phyloP scores from a whole-genome alignment of 2,329 filamentous ascomycete genomes.

The Phaeosphaeria sp. region DNA sequence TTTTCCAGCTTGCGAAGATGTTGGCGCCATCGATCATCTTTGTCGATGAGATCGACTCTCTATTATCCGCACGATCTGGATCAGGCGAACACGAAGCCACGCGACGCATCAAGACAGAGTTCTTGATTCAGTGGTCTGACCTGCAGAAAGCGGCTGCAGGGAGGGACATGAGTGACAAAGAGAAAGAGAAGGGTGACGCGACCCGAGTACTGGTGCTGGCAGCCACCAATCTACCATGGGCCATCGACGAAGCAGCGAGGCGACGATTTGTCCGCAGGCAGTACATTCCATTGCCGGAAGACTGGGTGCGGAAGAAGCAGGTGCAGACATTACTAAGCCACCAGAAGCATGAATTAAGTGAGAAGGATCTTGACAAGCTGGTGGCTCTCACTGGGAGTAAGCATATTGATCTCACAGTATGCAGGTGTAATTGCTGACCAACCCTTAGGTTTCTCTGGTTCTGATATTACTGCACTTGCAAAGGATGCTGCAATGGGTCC shows the following conservation, averaged over 20 bases:
- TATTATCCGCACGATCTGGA: constrained; percentile 83
- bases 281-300: constrained; percentile 93
- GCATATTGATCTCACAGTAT: constrained; percentile 37
- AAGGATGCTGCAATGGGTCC: constrained; percentile 99
- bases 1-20: constrained; percentile 88
- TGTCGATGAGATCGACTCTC: constrained; percentile 95
- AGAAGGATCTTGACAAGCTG: constrained; percentile 74
- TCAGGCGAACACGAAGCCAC: constrained; percentile 92
- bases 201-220: constrained; percentile 91
- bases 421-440: constrained; percentile 7
- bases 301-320: constrained; percentile 79
- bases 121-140: constrained; percentile 96
- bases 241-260: constrained; percentile 93
- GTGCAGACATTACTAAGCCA: constrained; percentile 80
- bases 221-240: constrained; percentile 96
- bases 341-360: constrained; percentile 81
- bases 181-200: constrained; percentile 78
- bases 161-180: constrained; percentile 70
- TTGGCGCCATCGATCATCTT: constrained; percentile 97
- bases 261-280: constrained; percentile 90
- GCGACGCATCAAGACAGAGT: constrained; percentile 94
- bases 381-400: constrained; percentile 85
- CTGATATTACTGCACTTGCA: constrained; percentile 93
- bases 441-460: constrained; percentile 88
- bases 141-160: constrained; percentile 90